Evolutionary conservation across 345 rosid genomes (phyloP).

Genomic region (Dimocarpus longan): DNA sequence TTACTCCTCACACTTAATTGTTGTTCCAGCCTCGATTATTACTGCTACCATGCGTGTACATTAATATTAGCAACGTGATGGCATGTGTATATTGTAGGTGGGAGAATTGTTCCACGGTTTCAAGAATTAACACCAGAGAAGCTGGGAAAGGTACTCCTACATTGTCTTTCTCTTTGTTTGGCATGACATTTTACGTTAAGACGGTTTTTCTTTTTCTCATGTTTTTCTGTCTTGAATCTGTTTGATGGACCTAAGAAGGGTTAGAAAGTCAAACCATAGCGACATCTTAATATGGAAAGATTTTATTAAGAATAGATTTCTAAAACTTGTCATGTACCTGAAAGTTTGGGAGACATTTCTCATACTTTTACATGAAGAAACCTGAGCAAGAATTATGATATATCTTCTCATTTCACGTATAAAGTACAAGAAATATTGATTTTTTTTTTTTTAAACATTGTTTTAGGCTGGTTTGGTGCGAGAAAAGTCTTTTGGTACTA

Average conservation of each 20-base stretch:
- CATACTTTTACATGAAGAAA: background rate
- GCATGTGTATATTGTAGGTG: slow-evolving; percentile 52
- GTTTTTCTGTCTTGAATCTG: background rate
- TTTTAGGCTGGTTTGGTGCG: slow-evolving; percentile 83
- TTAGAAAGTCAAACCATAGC: background rate
- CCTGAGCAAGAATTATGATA: background rate
- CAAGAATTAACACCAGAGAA: slow-evolving; percentile 96
- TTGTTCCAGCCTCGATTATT: background rate
- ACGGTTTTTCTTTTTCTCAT: background rate
- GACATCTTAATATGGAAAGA: background rate
- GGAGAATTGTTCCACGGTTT: slow-evolving; percentile 96
- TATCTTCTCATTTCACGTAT: background rate
- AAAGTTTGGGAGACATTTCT: background rate
- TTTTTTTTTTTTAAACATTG: background rate
- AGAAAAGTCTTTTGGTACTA: slow-evolving; percentile 79
- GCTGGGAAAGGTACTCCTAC: slow-evolving; percentile 71
- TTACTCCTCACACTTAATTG: slow-evolving; percentile 8
- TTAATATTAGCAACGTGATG: slow-evolving; percentile 19
- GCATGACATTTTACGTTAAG: background rate
- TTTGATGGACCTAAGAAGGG: background rate
- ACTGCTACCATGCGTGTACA: background rate
- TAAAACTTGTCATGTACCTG: background rate
- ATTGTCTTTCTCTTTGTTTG: background rate
- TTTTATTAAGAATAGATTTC: slow-evolving; percentile 8
- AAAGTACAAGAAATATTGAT: slow-evolving; percentile 3